Evolutionary conservation across 768 basidiomycete species (phyloP).

Genomic region (Paxillus rubicundulus): DNA sequence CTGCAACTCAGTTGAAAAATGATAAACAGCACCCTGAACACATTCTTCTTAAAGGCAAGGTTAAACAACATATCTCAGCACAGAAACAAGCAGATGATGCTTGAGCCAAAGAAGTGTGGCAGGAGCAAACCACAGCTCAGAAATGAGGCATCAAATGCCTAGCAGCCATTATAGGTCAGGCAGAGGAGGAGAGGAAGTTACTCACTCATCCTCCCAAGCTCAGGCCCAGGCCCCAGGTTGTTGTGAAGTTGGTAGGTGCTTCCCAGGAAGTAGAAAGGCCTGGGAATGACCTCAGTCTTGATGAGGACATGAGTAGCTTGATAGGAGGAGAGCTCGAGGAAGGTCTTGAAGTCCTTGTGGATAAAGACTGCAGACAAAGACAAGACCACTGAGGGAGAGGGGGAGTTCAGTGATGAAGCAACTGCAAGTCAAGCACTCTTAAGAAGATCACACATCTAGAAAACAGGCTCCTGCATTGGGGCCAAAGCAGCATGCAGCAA

Average conservation of each 20-base stretch:
- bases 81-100: not conserved
- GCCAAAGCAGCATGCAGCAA: not conserved
- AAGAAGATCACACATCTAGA: not conserved
- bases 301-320: too few species aligned
- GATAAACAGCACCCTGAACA: slow-evolving; percentile 1
- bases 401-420: too few species aligned
- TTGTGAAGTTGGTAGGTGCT: not conserved
- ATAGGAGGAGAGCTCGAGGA: not conserved
- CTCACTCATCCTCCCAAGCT: not conserved
- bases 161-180: not conserved
- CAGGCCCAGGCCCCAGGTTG: not conserved
- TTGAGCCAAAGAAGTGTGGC: not conserved
- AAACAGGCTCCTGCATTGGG: not conserved
- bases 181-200: not conserved
- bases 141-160: not conserved
- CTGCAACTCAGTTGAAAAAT: not conserved
- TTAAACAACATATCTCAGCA: not conserved
- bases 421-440: not conserved
- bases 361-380: too few species aligned
- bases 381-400: too few species aligned
- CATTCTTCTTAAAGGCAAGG: not conserved
- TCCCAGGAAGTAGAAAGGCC: too few species aligned
- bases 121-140: not conserved
- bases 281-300: too few species aligned
- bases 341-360: not conserved